These are phyloP conservation scores for Kalaharituber pfeilii DNA, from an alignment of 2,329 filamentous ascomycete genomes.

Conservation along the genomic window DNA sequence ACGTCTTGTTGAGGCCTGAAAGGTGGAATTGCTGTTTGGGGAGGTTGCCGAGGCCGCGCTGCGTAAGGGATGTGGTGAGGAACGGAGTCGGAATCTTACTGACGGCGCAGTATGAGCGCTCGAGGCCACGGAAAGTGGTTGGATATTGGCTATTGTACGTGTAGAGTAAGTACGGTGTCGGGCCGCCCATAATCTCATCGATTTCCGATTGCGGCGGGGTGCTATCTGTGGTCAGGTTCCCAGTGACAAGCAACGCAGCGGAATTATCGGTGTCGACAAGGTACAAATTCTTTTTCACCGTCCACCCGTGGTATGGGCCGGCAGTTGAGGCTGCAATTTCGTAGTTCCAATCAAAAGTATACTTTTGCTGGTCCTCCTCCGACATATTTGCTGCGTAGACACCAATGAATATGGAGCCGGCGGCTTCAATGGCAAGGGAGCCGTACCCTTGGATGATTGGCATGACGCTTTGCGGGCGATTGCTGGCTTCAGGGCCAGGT, in stretches of 20 bases:
- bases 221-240: slow-evolving; percentile 43
- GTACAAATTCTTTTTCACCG: slow-evolving; percentile 43
- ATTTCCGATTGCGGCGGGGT: slow-evolving; percentile 38
- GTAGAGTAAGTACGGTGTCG: slow-evolving; percentile 59
- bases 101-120: slow-evolving; percentile 69
- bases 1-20: slow-evolving; percentile 52
- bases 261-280: slow-evolving; percentile 73
- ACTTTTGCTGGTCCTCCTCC: slow-evolving; percentile 24
- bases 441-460: slow-evolving; percentile 53
- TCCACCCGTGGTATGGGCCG: slow-evolving; percentile 52
- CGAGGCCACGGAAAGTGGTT: slow-evolving; percentile 47
- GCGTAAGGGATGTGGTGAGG: slow-evolving; percentile 50
- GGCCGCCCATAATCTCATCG: slow-evolving; percentile 25
- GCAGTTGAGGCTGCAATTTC: slow-evolving; percentile 72
- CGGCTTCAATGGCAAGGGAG: slow-evolving; percentile 43
- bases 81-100: slow-evolving; percentile 46
- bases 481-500: slow-evolving; percentile 43
- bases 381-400: slow-evolving; percentile 53
- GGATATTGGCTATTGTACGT: slow-evolving; percentile 43
- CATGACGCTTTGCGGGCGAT: slow-evolving; percentile 31
- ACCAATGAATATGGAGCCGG: slow-evolving; percentile 55
- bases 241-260: slow-evolving; percentile 62
- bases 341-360: slow-evolving; percentile 57
- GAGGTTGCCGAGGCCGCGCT: slow-evolving; percentile 44
- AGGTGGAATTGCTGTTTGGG: slow-evolving; percentile 84